A percentile compares a stretch with the other conserved stretches of the same genome.
These are phyloP conservation scores for Pleurostoma richardsiae DNA, from an alignment of 2,329 filamentous ascomycete species.

Conservation along the genomic window DNA sequence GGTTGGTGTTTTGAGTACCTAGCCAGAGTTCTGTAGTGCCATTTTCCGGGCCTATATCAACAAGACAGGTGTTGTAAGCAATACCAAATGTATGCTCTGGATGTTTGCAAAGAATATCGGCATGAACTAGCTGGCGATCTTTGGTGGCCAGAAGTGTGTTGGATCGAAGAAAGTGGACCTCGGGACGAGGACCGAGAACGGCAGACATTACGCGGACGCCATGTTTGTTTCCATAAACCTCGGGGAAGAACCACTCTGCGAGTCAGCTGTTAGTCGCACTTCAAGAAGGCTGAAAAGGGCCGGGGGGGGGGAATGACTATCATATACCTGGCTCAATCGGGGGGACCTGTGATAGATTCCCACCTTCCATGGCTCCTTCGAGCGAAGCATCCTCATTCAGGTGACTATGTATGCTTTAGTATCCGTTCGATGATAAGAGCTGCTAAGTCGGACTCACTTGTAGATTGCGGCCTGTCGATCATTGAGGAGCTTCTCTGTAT, in stretches of 20 bases:
- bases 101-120: neutral
- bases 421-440: neutral
- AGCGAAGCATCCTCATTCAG: slow-evolving; percentile 11
- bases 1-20: neutral
- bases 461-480: slow-evolving; percentile 12
- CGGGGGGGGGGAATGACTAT: neutral
- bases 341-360: slow-evolving; percentile 16
- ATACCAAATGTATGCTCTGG: neutral
- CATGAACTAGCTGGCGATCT: slow-evolving; percentile 1
- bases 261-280: neutral
- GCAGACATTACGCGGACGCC: slow-evolving; percentile 11
- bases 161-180: slow-evolving; percentile 15
- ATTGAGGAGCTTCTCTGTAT: slow-evolving; percentile 13
- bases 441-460: slow-evolving; percentile 3
- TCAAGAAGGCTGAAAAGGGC: neutral
- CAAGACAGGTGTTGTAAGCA: neutral
- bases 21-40: neutral
- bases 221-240: slow-evolving; percentile 22
- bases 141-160: slow-evolving; percentile 29
- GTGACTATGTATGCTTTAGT: slow-evolving; percentile 6
- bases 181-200: slow-evolving; percentile 14
- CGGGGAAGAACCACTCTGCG: slow-evolving; percentile 15
- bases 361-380: slow-evolving; percentile 13
- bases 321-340: slow-evolving; percentile 12
- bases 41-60: neutral